These are phyloP conservation scores for Trichophyton benhamiae DNA, from an alignment of 2,329 filamentous ascomycete genomes.

Conservation along the genomic window DNA sequence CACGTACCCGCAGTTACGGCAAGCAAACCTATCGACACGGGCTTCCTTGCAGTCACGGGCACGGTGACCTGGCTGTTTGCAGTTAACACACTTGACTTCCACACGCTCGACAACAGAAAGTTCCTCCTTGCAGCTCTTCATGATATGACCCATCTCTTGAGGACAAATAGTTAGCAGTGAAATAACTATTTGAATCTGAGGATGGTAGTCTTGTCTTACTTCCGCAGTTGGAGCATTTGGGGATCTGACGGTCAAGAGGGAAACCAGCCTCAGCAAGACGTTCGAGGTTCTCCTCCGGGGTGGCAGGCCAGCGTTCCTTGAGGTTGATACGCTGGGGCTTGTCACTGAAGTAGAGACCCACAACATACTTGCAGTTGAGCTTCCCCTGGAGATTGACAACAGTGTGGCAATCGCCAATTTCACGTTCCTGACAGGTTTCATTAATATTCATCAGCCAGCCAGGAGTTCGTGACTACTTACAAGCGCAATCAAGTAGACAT, in stretches of 20 bases:
- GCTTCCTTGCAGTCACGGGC: constrained; percentile 35
- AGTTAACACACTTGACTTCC: constrained; percentile 41
- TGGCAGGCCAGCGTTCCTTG: constrained; percentile 38
- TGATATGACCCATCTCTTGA: constrained; percentile 38
- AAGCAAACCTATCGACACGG: constrained; percentile 31
- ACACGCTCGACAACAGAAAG: constrained; percentile 27
- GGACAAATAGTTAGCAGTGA: neutral
- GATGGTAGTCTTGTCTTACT: constrained; percentile 21
- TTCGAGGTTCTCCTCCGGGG: constrained; percentile 39
- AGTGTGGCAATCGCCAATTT: constrained; percentile 33
- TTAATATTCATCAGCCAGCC: neutral
- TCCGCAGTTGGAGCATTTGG: constrained; percentile 41
- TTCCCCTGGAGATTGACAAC: constrained; percentile 44
- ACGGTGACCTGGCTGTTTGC: constrained; percentile 36
- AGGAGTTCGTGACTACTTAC: constrained; percentile 20
- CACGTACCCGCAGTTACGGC: constrained; percentile 42
- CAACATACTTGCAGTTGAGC: constrained; percentile 38
- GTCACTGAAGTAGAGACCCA: constrained; percentile 37
- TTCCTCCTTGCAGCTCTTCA: constrained; percentile 39
- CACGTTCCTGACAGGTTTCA: constrained; percentile 26
- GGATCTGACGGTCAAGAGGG: constrained; percentile 38
- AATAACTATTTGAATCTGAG: neutral
- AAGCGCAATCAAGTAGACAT: constrained; percentile 42
- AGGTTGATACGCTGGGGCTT: constrained; percentile 38
- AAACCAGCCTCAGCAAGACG: constrained; percentile 42